Evolutionary conservation across 345 rosid genomes (phyloP), one percentile per base, ranked within the genome.

Genomic region (Nephelium lappaceum): DNA sequence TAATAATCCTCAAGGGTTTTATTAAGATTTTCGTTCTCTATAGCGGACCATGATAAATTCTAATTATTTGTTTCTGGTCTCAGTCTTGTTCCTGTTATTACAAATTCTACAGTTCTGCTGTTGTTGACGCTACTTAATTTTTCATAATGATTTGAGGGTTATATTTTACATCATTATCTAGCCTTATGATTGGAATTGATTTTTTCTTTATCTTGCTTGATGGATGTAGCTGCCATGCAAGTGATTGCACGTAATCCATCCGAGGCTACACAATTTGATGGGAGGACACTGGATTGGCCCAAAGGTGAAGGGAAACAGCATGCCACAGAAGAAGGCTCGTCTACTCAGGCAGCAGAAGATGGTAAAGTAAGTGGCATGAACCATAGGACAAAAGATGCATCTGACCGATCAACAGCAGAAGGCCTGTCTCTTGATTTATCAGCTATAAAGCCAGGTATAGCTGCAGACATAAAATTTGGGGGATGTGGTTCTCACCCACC

Each of bases 401-500:
- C 88, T 31, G 92, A 93, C 18, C 88, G 77, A 4, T 80, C 87
- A 82, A 62, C 86, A 2, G 81, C 86, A 3, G 98, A 92, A 41
- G 88, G 87, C 41, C 68, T 84, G 61, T 78, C 91, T 53, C 81
- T 81, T 41, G 97, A 94, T 85, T 87, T 91, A 67, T 88, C 95
- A 0, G 93, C 92, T 65, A 93, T 96, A 82, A 94, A 90, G 84
- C 99, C 93, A 0, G 99, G 98, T 36, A 91, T 96, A 77, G 93
- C 89, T 77, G 89, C 98, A 0, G 95, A 87, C 51, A 69, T 96
- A 75, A 96, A 94, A 77, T 91, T 96, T 77, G 98, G 98, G 73
- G 98, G 99, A 49, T 89, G 94, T 15, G 99, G 98, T 27, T 90
- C 94, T 15, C 86, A 75, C 51, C 98, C 99, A 11, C 98, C 99